A percentile compares a stretch with the other conserved stretches of the same genome.
These are phyloP conservation scores for Glycine soja DNA, from an alignment of 306 rosid species.

Conservation along the genomic window DNA sequence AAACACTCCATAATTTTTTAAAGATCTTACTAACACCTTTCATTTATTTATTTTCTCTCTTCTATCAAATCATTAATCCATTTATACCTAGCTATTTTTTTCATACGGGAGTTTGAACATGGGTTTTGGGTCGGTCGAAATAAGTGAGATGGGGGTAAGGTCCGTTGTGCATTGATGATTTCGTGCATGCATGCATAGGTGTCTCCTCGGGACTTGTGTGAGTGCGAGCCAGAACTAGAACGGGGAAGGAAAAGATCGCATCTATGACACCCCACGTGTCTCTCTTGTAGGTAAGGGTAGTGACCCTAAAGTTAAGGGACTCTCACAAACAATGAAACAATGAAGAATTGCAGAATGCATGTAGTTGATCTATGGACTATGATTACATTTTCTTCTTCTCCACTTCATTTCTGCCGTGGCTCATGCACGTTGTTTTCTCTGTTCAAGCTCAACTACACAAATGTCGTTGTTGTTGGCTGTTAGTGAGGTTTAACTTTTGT, in stretches of 20 bases:
- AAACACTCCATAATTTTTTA: no score
- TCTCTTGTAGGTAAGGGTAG: not conserved
- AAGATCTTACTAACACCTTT: no score
- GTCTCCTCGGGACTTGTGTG: slow-evolving; percentile 1
- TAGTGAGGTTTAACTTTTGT: not conserved
- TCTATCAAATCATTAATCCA: no score
- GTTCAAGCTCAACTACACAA: not conserved
- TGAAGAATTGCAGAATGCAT: not conserved
- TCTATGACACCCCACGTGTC: not conserved
- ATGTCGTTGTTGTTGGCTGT: not conserved
- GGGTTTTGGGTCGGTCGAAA: no score
- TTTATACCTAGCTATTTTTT: no score
- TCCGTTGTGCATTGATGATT: not conserved
- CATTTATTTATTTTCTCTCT: no score
- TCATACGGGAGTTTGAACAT: no score
- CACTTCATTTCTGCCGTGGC: not conserved
- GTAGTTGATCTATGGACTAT: not conserved
- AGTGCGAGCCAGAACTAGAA: not conserved
- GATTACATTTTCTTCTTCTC: not conserved
- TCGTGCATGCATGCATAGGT: not conserved
- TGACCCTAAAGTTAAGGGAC: no score
- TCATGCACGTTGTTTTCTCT: not conserved
- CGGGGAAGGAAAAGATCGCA: not conserved
- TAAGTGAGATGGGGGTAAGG: not conserved
- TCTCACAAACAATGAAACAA: not conserved